These are phyloP conservation scores for Cenchrus purpureus DNA, from an alignment of 176 grass and related monocot species.

Conservation along the genomic window DNA sequence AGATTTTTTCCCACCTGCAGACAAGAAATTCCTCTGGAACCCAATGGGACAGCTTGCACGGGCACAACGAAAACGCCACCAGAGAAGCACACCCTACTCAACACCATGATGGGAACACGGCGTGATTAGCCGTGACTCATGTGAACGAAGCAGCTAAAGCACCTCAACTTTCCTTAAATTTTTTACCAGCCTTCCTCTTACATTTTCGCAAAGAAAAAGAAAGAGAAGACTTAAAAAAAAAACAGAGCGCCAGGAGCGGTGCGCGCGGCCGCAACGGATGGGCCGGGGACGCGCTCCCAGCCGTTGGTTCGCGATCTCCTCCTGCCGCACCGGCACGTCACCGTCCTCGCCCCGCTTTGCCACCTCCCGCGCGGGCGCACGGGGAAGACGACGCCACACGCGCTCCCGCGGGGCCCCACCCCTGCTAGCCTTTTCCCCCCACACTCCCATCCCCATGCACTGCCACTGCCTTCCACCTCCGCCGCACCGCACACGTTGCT, in stretches of 20 bases:
- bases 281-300: conserved; percentile 38
- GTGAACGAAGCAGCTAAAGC: neutral
- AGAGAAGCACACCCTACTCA: neutral
- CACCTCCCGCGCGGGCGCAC: conserved; percentile 21
- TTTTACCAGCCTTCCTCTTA: no score
- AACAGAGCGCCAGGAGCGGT: neutral
- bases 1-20: neutral
- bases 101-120: neutral
- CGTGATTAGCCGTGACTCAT: neutral
- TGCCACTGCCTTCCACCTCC: conserved; percentile 18
- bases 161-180: neutral
- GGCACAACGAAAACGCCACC: neutral
- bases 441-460: conserved; percentile 48
- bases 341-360: neutral
- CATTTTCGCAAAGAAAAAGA: neutral
- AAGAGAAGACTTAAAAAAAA: neutral
- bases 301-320: conserved; percentile 64
- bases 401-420: conserved; percentile 22
- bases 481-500: conserved; percentile 65
- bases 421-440: neutral
- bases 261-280: neutral
- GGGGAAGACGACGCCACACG: conserved; percentile 52
- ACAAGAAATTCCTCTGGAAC: conserved; percentile 2
- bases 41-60: neutral
- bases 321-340: neutral